phyloP scores from a whole-genome alignment of 2,329 filamentous ascomycete genomes.

The Sarocladium strictum region DNA sequence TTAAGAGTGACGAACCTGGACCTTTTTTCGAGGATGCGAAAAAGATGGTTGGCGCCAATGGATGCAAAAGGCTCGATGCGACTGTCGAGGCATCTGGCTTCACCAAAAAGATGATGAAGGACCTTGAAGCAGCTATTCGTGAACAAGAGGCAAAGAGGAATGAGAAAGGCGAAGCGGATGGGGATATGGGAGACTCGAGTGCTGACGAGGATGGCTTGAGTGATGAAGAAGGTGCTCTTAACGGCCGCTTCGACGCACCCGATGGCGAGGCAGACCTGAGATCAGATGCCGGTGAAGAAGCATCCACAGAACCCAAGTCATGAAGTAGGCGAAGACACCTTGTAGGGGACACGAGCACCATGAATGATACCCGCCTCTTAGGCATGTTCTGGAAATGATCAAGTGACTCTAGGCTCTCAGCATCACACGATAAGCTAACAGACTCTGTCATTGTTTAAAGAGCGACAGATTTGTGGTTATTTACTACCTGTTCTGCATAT shows the following conservation, averaged over 20 bases:
- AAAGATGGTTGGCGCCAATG: constrained; percentile 62
- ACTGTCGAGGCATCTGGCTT: constrained; percentile 90
- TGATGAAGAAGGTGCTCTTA: constrained; percentile 4
- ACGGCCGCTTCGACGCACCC: constrained; percentile 2
- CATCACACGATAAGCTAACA: neutral
- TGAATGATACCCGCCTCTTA: constrained; percentile 5
- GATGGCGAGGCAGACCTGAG: constrained; percentile 7
- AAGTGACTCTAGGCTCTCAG: neutral
- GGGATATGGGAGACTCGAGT: constrained; percentile 17
- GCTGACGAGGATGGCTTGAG: constrained; percentile 15
- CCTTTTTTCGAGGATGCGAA: constrained; percentile 82
- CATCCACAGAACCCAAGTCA: too few relatives aligned
- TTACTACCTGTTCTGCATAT: constrained; percentile 5
- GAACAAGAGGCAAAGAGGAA: constrained; percentile 24
- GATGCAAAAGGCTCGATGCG: constrained; percentile 69
- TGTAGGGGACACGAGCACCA: neutral
- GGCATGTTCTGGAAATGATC: neutral
- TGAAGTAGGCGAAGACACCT: too few relatives aligned
- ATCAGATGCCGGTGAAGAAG: constrained; percentile 1
- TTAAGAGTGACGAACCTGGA: constrained; percentile 72
- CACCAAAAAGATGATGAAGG: constrained; percentile 93
- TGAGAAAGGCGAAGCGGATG: constrained; percentile 21
- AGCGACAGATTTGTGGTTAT: neutral
- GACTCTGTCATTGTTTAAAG: neutral
- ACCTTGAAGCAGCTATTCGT: constrained; percentile 79